Conservation (phyloP, 192 early-diverging fungal species). For the Entrophospora sp. region DNA sequence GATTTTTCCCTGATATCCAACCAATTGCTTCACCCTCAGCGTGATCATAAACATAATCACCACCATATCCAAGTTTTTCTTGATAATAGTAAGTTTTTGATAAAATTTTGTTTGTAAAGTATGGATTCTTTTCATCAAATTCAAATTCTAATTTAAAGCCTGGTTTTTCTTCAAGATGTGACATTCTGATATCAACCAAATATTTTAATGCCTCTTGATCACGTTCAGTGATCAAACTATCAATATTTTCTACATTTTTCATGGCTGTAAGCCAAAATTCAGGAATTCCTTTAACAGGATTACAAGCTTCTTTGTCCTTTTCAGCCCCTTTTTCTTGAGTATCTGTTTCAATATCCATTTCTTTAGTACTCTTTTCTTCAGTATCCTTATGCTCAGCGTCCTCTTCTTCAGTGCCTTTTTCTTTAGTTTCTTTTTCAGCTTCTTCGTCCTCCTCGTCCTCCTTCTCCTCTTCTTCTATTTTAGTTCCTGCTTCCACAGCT, state of each 20-base stretch:
- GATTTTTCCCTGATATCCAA: slow-evolving; percentile 97
- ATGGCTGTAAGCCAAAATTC: slow-evolving; percentile 95
- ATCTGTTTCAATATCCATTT: too few relatives aligned
- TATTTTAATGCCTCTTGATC: slow-evolving; percentile 86
- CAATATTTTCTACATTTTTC: slow-evolving; percentile 73
- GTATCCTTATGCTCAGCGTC: too few relatives aligned
- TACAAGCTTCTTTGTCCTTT: slow-evolving; percentile 33
- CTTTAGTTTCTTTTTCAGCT: slow-evolving; percentile 27
- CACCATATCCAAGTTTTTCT: slow-evolving; percentile 68
- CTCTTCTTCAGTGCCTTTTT: too few relatives aligned
- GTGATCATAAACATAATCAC: slow-evolving; percentile 85
- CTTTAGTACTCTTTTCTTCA: too few relatives aligned
- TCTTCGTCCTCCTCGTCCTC: slow-evolving; percentile 38
- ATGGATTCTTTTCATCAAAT: slow-evolving; percentile 83
- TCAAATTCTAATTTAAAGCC: slow-evolving; percentile 94
- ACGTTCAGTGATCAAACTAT: slow-evolving; percentile 79
- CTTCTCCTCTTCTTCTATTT: slow-evolving; percentile 52
- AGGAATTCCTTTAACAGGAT: slow-evolving; percentile 62
- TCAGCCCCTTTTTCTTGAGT: slow-evolving; percentile 23
- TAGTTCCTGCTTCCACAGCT: slow-evolving; percentile 59
- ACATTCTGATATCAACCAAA: slow-evolving; percentile 81
- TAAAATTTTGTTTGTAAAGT: slow-evolving; percentile 79
- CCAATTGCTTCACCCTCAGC: slow-evolving; percentile 85
- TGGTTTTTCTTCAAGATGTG: slow-evolving; percentile 78
- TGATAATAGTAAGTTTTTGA: slow-evolving; percentile 92